These are phyloP conservation scores for Hanseniaspora jakobsenii DNA, from an alignment of 805 yeast genomes.

Conservation along the genomic window DNA sequence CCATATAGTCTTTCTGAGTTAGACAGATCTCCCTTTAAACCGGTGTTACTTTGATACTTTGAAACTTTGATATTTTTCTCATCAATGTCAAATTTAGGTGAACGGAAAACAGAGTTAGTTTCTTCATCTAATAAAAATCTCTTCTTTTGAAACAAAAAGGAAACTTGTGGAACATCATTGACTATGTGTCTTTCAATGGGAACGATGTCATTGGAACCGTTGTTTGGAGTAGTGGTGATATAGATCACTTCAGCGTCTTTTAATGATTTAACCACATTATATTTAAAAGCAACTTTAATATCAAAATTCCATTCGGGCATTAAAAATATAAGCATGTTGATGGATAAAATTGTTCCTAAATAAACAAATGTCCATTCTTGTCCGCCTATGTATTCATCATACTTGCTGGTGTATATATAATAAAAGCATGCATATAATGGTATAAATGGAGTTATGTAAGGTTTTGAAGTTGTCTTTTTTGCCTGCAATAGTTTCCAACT, in stretches of 20 bases:
- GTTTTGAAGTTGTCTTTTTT: slow-evolving; percentile 45
- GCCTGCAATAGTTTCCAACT: slow-evolving; percentile 67
- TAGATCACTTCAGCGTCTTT: slow-evolving; percentile 59
- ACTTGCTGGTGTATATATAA: slow-evolving; percentile 51
- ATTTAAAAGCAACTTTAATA: slow-evolving; percentile 59
- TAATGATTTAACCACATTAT: slow-evolving; percentile 39
- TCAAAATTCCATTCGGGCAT: slow-evolving; percentile 90
- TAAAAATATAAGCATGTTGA: slow-evolving; percentile 67
- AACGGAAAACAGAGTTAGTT: slow-evolving; percentile 43
- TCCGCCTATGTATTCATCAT: slow-evolving; percentile 75
- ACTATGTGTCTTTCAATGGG: slow-evolving; percentile 42
- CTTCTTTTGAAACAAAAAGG: slow-evolving; percentile 83
- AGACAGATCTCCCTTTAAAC: slow-evolving; percentile 44
- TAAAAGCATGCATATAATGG: slow-evolving; percentile 63
- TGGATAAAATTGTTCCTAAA: slow-evolving; percentile 56
- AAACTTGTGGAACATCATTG: slow-evolving; percentile 49
- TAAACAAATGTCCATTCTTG: slow-evolving; percentile 93
- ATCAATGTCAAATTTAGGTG: slow-evolving; percentile 64
- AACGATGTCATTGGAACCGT: slow-evolving; percentile 75
- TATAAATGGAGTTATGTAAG: slow-evolving; percentile 74
- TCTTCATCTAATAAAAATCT: slow-evolving; percentile 60
- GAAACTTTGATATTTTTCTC: slow-evolving; percentile 43
- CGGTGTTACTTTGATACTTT: slow-evolving; percentile 41
- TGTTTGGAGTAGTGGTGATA: slow-evolving; percentile 71
- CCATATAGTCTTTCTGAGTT: slow-evolving; percentile 55